Evolutionary conservation across 2,329 filamentous ascomycete genomes (phyloP), one percentile per base, ranked within the genome.

Genomic region (Leptographium wingfieldii): DNA sequence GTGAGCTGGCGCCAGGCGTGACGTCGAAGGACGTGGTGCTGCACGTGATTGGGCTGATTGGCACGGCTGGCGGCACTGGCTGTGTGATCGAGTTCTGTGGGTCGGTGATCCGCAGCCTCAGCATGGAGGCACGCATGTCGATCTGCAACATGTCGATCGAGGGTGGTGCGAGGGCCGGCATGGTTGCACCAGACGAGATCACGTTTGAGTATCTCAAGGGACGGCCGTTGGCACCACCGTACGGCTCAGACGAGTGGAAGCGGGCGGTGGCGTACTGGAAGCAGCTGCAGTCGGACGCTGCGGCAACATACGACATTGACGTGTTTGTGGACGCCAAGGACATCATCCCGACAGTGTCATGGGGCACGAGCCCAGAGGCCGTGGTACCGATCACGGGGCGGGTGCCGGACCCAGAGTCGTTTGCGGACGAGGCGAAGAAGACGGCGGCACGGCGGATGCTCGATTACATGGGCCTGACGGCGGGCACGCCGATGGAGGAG

Each of bases 91-190:
- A 99, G 77, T 99, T 92, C 78, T 96, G 91, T 70, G 94, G 94
- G 62, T 96, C 92, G 57, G 90, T 94, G 63, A 96, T 99, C 71
- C 85, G 90, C 67, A 77, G 75, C 63, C 79, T 97, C 67, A 95
- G 90, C 74, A 96, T 99, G 83, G 94, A 97, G 75, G 94, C 92
- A 52, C 85, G 94, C 66, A 97, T 99, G 94, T 96, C 92, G 64
- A 95, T 99, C 72, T 97, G 94, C 79, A 99, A 99, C 78, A 97
- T 97, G 94, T 91, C 92, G 16, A 96, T 97, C 67, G 94, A 99
- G 78, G 94, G 81, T 66, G 94, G 94, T 74, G 94, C 94, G 55
- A 83, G 94, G 75, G 92, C 92, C 62, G 94, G 94, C 66, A 95
- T 99, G 91, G 86, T 99, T 62, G 94, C 94, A 11, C 94, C 94